Base-by-base conservation (phyloP, 441 rosid species). In the Viola pubescens region DNA sequence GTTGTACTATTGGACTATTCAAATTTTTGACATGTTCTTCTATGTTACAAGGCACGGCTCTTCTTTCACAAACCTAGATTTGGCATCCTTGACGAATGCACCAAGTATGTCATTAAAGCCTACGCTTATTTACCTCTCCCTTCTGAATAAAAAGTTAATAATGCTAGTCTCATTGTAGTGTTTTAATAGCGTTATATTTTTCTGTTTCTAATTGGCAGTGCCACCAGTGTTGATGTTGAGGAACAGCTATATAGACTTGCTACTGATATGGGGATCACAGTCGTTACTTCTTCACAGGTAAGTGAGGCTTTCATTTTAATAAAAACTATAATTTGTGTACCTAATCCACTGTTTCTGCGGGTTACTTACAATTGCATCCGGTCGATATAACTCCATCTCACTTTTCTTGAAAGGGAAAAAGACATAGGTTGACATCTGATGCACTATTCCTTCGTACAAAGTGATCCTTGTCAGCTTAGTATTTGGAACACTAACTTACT, bases 71-170 rank as follows among this genome's bases (percentile, higher is more conserved):
- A 79, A 67, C 99, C 99, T 7, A 82, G 68, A 68, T 94, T 88
- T 71, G 98, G 92, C 70, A 83, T 94, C 79, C 99, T 94, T 5
- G 99, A 94, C 7, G 99, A 94, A 79, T 94, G 99, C 86, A 94
- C 98, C 73, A 94, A 94, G 99, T 94, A 94, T 43, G 82, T 69
- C 43, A 67, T 46, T 42, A 45, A 62, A 14, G 61, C 40, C 7
- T 14, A 4, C 6, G 8, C 56, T 64, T 19, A 42, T 51, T 51
- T 7, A 16, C n/a, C 43, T 7, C 34, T 26, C 34, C 34, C 2
- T 2, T 26, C 34, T 26, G 34, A 1, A 26, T 48, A 3, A 8
- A 38, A 39, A 34, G 40, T 8, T 46, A 58, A 41, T 59, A 0
- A 37, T 44, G 1, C 37, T n/a, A 12, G 40, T 5, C 38, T 3